Evolutionary conservation across 192 early-diverging fungal genomes (phyloP).

Genomic region (Cladochytrium replicatum): DNA sequence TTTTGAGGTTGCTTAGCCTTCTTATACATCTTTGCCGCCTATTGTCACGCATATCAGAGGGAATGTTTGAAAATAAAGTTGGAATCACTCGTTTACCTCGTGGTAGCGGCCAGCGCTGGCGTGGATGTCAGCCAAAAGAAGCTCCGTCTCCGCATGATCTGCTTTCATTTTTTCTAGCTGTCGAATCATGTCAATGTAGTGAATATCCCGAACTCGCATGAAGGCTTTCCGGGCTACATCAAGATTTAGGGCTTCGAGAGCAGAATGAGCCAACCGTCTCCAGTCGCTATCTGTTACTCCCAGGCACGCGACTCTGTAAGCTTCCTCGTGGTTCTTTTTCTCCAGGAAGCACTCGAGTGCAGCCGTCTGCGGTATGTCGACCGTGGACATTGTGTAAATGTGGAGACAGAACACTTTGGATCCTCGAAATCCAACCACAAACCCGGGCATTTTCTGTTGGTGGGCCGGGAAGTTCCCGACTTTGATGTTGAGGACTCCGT

Average conservation of each 20-base stretch:
- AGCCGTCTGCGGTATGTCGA: conserved; percentile 40
- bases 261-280: conserved; percentile 34
- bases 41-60: background rate
- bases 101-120: conserved; percentile 36
- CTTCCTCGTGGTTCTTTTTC: conserved; percentile 31
- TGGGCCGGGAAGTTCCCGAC: conserved; percentile 35
- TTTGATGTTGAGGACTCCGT: conserved; percentile 39
- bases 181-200: conserved; percentile 32
- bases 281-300: conserved; percentile 50
- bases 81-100: conserved; percentile 27
- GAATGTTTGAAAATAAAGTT: background rate
- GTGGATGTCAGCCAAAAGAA: conserved; percentile 33
- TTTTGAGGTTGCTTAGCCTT: conserved; percentile 31
- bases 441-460: conserved; percentile 44
- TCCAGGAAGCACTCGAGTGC: conserved; percentile 41
- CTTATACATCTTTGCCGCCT: conserved; percentile 42
- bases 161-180: conserved; percentile 21
- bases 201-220: conserved; percentile 33
- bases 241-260: conserved; percentile 33
- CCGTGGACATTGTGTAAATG: conserved; percentile 36
- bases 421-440: conserved; percentile 51
- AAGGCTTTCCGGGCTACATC: conserved; percentile 42
- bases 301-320: conserved; percentile 39
- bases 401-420: conserved; percentile 42
- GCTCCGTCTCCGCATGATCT: conserved; percentile 29